Percentiles rank a stretch among this genome's conserved stretches.
Conservation (phyloP, 1,139 yeast genomes). For the Pichia sp. region DNA sequence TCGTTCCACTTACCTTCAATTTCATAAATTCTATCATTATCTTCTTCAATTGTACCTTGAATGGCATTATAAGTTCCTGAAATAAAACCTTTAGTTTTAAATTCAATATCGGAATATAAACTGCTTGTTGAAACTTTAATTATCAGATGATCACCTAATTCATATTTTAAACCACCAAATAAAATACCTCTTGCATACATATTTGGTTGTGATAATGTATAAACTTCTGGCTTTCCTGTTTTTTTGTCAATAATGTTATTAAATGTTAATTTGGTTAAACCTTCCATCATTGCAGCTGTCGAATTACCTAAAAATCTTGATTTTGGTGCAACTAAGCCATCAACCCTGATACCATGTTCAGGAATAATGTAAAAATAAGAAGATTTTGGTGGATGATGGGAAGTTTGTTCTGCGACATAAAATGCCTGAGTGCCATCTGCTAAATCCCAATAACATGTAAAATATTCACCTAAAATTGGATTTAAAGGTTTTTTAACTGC, state of each 20-base stretch:
- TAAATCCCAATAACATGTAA: constrained; percentile 87
- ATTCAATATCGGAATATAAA: constrained; percentile 76
- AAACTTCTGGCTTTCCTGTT: constrained; percentile 49
- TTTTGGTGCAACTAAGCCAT: constrained; percentile 82
- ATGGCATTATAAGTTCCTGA: constrained; percentile 90
- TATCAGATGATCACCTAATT: constrained; percentile 84
- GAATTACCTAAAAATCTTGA: constrained; percentile 90
- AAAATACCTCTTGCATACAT: constrained; percentile 92
- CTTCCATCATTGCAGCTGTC: constrained; percentile 97
- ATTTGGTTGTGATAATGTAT: constrained; percentile 86
- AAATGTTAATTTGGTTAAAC: constrained; percentile 67
- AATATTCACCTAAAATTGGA: constrained; percentile 89
- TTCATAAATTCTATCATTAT: constrained; percentile 53
- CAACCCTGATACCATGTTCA: constrained; percentile 71
- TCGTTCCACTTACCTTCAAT: constrained; percentile 94
- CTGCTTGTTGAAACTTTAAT: constrained; percentile 59
- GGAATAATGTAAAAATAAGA: constrained; percentile 89
- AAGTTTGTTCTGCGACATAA: constrained; percentile 88
- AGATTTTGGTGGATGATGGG: constrained; percentile 98
- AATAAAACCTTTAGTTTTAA: constrained; percentile 90
- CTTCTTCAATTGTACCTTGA: constrained; percentile 60
- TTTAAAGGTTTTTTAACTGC: constrained; percentile 96
- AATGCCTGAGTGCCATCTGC: constrained; percentile 62
- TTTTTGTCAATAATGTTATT: constrained; percentile 47
- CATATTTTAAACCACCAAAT: constrained; percentile 84